phyloP scores from a whole-genome alignment of 352 stramenopile genomes.

The Pythium monospermum region DNA sequence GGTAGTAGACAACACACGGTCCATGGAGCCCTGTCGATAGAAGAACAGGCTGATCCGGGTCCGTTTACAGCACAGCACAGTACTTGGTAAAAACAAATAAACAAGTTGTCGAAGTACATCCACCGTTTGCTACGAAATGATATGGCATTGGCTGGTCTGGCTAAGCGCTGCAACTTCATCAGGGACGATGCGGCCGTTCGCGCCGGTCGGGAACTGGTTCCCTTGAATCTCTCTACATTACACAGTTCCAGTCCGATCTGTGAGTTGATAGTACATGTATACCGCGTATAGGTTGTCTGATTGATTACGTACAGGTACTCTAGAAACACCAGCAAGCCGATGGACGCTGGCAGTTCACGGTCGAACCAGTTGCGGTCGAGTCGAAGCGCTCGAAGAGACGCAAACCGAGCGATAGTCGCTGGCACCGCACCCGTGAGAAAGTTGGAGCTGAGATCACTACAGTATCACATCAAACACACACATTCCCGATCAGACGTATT shows the following conservation, averaged over 20 bases:
- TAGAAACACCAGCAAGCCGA: conserved; percentile 38
- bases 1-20: neutral
- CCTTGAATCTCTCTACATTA: conserved; percentile 47
- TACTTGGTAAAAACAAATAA: too few species aligned
- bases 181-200: conserved; percentile 30
- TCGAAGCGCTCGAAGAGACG: conserved; percentile 35
- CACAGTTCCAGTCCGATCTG: neutral
- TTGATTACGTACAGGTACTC: conserved; percentile 57
- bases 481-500: neutral
- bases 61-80: too few species aligned
- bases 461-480: neutral
- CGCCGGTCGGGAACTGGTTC: conserved; percentile 41
- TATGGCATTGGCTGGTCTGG: conserved; percentile 33
- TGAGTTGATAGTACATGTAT: neutral
- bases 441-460: conserved; percentile 66
- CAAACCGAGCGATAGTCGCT: conserved; percentile 34
- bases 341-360: conserved; percentile 31
- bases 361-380: conserved; percentile 56
- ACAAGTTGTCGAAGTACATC: neutral
- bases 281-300: too few species aligned
- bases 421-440: conserved; percentile 52
- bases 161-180: conserved; percentile 38
- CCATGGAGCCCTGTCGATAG: too few species aligned
- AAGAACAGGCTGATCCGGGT: too few species aligned
- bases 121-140: conserved; percentile 11